These are phyloP conservation scores for Pseudogymnoascus sp. DNA, from an alignment of 2,329 filamentous ascomycete genomes.

Conservation along the genomic window DNA sequence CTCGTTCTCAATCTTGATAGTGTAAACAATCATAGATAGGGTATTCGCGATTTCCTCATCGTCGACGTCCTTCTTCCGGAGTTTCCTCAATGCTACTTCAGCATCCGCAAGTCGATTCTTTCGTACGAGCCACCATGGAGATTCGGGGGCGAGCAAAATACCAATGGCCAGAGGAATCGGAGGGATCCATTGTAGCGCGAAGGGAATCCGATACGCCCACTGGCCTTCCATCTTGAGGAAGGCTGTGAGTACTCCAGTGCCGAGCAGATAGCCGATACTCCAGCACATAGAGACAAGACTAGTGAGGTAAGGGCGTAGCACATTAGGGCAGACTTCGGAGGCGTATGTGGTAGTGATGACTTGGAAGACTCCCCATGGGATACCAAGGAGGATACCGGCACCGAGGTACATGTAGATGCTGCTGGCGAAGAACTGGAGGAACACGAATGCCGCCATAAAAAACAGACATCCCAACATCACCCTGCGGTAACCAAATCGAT, in stretches of 20 bases:
- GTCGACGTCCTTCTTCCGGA: slow-evolving; percentile 31
- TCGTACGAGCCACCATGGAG: slow-evolving; percentile 40
- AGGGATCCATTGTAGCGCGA: slow-evolving; percentile 41
- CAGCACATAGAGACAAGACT: slow-evolving; percentile 45
- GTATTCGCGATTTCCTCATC: slow-evolving; percentile 26
- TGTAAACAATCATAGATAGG: slow-evolving; percentile 45
- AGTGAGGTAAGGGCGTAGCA: slow-evolving; percentile 42
- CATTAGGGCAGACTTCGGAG: slow-evolving; percentile 43
- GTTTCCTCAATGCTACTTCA: slow-evolving; percentile 24
- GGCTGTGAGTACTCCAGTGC: slow-evolving; percentile 37
- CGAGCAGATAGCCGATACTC: slow-evolving; percentile 39
- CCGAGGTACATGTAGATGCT: slow-evolving; percentile 37
- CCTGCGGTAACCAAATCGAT: slow-evolving; percentile 18
- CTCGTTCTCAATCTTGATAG: slow-evolving; percentile 43
- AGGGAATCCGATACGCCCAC: slow-evolving; percentile 41
- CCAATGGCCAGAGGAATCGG: slow-evolving; percentile 37
- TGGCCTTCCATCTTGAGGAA: slow-evolving; percentile 35
- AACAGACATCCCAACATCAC: slow-evolving; percentile 21
- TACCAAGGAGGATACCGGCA: slow-evolving; percentile 39
- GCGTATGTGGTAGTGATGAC: slow-evolving; percentile 29
- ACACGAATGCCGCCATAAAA: slow-evolving; percentile 35
- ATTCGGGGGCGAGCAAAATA: slow-evolving; percentile 35
- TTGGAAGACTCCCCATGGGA: slow-evolving; percentile 45
- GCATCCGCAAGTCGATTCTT: slow-evolving; percentile 35
- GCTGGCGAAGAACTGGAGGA: slow-evolving; percentile 40